phyloP scores from a whole-genome alignment of 768 basidiomycete genomes.

The Brasilioporus rufonigricans region DNA sequence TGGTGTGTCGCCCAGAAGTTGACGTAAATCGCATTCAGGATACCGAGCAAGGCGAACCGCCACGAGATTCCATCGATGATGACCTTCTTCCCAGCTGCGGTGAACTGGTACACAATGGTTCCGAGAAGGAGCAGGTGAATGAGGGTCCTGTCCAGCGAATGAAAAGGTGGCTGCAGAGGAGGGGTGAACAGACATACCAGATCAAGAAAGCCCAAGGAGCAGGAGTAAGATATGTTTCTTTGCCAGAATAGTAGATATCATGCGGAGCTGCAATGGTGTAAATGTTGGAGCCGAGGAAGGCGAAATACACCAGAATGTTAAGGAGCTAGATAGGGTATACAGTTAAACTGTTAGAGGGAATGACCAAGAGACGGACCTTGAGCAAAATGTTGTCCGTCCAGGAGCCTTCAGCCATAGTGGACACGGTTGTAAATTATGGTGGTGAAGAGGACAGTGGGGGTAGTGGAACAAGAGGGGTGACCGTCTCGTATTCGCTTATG shows the following conservation, averaged over 20 bases:
- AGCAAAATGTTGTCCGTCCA: conserved; percentile 83
- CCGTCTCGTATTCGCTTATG: conserved; percentile 22
- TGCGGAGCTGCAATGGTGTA: conserved; percentile 79
- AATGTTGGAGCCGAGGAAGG: conserved; percentile 88
- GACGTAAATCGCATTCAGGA: conserved; percentile 89
- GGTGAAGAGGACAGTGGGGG: conserved; percentile 4
- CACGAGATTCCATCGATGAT: conserved; percentile 88
- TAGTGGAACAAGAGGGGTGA: conserved; percentile 19
- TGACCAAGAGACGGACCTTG: conserved; percentile 49
- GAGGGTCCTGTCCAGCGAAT: conserved; percentile 55
- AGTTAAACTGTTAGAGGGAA: not conserved
- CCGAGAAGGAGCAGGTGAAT: conserved; percentile 92
- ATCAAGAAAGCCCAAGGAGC: conserved; percentile 90
- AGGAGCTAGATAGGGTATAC: conserved; percentile 44
- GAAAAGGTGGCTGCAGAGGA: conserved; percentile 1
- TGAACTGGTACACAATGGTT: conserved; percentile 89
- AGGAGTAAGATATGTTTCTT: conserved; percentile 94
- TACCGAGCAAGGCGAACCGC: conserved; percentile 84
- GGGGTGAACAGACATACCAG: conserved; percentile 49
- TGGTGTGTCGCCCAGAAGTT: conserved; percentile 79
- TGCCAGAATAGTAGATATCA: conserved; percentile 67
- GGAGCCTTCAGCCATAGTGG: conserved; percentile 48
- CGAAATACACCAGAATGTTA: conserved; percentile 80
- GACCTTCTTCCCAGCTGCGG: conserved; percentile 66
- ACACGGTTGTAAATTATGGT: not conserved